Evolutionary conservation across 805 yeast genomes (phyloP).

Genomic region (Kluyveromyces siamensis): DNA sequence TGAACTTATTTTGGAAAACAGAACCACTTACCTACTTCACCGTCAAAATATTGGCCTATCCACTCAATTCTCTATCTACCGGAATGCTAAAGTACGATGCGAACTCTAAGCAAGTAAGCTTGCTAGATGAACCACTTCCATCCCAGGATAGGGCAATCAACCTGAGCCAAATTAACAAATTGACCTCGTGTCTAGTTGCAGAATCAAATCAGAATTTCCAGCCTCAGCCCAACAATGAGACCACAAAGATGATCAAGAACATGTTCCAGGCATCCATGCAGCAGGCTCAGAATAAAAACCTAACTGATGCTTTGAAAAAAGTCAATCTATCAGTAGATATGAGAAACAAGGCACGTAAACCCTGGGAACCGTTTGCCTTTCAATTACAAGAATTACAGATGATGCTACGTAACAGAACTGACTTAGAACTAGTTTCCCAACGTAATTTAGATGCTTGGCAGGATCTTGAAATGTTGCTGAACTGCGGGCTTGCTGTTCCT

Average conservation of each 20-base stretch:
- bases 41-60: too few relatives aligned
- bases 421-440: constrained; percentile 49
- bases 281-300: constrained; percentile 45
- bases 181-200: constrained; percentile 26
- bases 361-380: constrained; percentile 66
- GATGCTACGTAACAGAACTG: constrained; percentile 63
- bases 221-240: constrained; percentile 43
- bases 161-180: constrained; percentile 28
- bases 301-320: constrained; percentile 53
- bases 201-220: constrained; percentile 43
- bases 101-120: constrained; percentile 19
- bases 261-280: constrained; percentile 54
- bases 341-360: constrained; percentile 51
- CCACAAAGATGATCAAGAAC: constrained; percentile 49
- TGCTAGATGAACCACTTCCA: constrained; percentile 9
- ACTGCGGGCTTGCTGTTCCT: constrained; percentile 49
- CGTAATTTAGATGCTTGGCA: constrained; percentile 51
- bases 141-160: constrained; percentile 11
- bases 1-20: too few relatives aligned
- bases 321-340: constrained; percentile 59
- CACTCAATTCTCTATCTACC: too few relatives aligned
- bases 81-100: constrained; percentile 18
- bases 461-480: constrained; percentile 59
- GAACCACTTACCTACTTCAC: too few relatives aligned
- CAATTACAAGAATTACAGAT: constrained; percentile 60